Percentiles rank a stretch among this genome's conserved stretches.
Conservation (phyloP, 208 protist genomes). For the Angomonas deanei region DNA sequence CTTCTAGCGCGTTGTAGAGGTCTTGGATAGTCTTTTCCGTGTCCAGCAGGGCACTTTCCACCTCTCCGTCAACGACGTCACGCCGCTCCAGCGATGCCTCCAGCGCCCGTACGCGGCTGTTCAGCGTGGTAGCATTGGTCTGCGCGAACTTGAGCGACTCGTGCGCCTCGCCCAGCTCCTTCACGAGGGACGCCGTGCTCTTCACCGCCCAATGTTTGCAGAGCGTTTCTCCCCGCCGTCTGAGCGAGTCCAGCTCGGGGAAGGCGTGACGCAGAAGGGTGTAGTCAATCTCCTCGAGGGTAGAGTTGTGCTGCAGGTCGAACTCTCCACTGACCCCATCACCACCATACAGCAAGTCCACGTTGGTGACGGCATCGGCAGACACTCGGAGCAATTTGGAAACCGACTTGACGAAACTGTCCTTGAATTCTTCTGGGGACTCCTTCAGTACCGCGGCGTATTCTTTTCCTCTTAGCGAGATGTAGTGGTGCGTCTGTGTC, state of each 20-base stretch:
- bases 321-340: slow-evolving; percentile 45
- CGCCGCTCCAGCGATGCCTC: slow-evolving; percentile 43
- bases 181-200: slow-evolving; percentile 9
- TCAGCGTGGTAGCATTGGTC: slow-evolving; percentile 9
- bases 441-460: slow-evolving; percentile 21
- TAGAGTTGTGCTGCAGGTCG: slow-evolving; percentile 33
- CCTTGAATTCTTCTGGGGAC: slow-evolving; percentile 33
- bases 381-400: slow-evolving; percentile 37
- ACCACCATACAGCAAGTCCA: slow-evolving; percentile 26
- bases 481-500: slow-evolving; percentile 32
- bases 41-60: slow-evolving; percentile 42
- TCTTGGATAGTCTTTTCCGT: slow-evolving; percentile 51
- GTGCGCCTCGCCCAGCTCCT: slow-evolving; percentile 21
- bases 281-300: slow-evolving; percentile 35
- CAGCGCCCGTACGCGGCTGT: slow-evolving; percentile 20
- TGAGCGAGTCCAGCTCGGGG: slow-evolving; percentile 24
- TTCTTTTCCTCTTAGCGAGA: slow-evolving; percentile 31
- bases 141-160: slow-evolving; percentile 22
- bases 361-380: slow-evolving; percentile 27
- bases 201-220: slow-evolving; percentile 17
- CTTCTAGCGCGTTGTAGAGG: slow-evolving; percentile 42
- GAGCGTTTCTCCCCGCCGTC: slow-evolving; percentile 19
- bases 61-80: slow-evolving; percentile 24
- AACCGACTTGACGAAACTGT: slow-evolving; percentile 36
- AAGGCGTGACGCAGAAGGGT: slow-evolving; percentile 39